Conservation (phyloP, 352 stramenopile genomes). For the Pythium brassicae region DNA sequence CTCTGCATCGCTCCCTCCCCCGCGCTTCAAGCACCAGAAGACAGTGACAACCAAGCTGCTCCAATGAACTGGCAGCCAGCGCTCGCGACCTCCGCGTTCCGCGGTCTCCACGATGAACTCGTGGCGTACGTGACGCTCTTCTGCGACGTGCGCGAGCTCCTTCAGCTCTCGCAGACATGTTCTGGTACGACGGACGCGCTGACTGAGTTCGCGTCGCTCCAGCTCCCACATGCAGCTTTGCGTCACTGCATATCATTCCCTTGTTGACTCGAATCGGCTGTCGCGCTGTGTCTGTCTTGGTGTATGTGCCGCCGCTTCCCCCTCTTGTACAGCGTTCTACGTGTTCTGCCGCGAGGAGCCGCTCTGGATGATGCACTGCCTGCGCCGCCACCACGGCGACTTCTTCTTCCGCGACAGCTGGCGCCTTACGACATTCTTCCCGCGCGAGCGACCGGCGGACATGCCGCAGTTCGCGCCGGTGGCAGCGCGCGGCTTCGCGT, state of each 20-base stretch:
- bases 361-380: constrained; percentile 79
- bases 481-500: constrained; percentile 44
- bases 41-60: background rate
- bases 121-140: constrained; percentile 77
- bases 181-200: constrained; percentile 33
- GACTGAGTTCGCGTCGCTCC: too few relatives aligned
- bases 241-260: too few relatives aligned
- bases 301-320: background rate
- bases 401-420: constrained; percentile 66
- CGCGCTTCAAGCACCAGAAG: too few relatives aligned
- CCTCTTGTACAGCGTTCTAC: constrained; percentile 50
- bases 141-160: constrained; percentile 53
- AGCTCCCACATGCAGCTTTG: background rate
- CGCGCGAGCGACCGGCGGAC: constrained; percentile 21
- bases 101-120: constrained; percentile 69
- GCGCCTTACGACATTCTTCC: constrained; percentile 81
- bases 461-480: constrained; percentile 24
- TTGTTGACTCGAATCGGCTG: too few relatives aligned
- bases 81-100: constrained; percentile 54
- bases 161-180: constrained; percentile 59
- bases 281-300: background rate
- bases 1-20: too few relatives aligned
- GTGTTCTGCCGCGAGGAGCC: constrained; percentile 76
- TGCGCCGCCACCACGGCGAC: constrained; percentile 60
- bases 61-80: constrained; percentile 50